Evolutionary conservation across 208 protist species (phyloP).

Genomic region (Angomonas deanei): DNA sequence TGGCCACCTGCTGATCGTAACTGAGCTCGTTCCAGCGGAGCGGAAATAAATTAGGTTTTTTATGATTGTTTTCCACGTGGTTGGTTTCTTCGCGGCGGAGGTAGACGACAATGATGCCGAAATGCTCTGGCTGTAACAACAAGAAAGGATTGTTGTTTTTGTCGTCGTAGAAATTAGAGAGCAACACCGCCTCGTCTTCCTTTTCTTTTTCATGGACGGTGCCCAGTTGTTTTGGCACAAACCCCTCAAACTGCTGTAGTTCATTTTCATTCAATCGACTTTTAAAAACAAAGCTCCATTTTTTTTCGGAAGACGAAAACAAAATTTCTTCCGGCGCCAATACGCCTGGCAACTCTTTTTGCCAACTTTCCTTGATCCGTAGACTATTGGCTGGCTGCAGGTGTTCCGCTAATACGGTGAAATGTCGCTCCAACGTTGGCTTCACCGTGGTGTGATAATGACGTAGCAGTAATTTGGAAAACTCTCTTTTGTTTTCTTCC

Average conservation of each 20-base stretch:
- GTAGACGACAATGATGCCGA: constrained; percentile 71
- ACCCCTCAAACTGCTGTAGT: not conserved
- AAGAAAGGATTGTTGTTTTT: constrained; percentile 34
- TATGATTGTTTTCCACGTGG: not conserved
- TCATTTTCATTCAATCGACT: constrained; percentile 18
- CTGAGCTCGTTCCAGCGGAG: constrained; percentile 74
- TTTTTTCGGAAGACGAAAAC: constrained; percentile 13
- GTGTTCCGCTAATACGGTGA: not conserved
- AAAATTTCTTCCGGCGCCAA: constrained; percentile 18
- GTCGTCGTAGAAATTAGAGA: constrained; percentile 6
- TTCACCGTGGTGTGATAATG: not conserved
- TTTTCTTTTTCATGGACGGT: not conserved
- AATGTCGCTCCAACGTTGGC: not conserved
- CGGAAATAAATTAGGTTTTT: constrained; percentile 27
- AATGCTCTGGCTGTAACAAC: constrained; percentile 54
- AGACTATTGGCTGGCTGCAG: not conserved
- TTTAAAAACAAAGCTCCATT: constrained; percentile 37
- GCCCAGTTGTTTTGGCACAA: not conserved
- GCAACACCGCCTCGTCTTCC: not conserved
- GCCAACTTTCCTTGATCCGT: not conserved
- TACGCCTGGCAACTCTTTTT: constrained; percentile 12
- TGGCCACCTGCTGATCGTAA: constrained; percentile 49
- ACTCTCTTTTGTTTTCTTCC: not conserved
- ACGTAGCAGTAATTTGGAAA: not conserved
- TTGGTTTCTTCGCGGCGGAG: constrained; percentile 30